Evolutionary conservation across 2,329 filamentous ascomycete species (phyloP), one percentile per base, ranked within the genome.

Genomic region (Leptographium lundbergii): DNA sequence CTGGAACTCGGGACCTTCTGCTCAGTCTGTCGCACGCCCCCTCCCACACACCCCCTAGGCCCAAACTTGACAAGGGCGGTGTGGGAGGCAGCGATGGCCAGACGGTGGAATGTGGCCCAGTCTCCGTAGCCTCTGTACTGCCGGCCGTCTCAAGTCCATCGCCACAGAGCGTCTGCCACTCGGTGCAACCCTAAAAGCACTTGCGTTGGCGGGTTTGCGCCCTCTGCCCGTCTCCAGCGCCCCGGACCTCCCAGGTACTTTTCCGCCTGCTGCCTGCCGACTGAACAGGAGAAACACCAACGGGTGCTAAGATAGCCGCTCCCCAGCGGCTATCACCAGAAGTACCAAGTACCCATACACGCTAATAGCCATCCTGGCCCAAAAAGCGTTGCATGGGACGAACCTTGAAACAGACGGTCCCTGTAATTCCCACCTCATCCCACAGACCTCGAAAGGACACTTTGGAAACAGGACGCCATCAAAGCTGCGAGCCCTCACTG

Each of bases 21-120:
- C 17, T n/a, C 39, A 19, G 13, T 19, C 17, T 14, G n/a, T n/a
- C n/a, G 17, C 42, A 27, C 32, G n/a, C 39, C 42, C 25, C 51
- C 25, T 45, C 54, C n/a, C 32, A 52, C 45, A 5, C 25, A 45
- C 42, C 56, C 60, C 56, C 59, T 55, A 61, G 58, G 55, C 57
- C 62, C 56, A 62, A 61, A 61, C 48, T 51, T 22, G 61, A 60
- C 61, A 58, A 61, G 59, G 61, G 62, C 60, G 58, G 61, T 60
- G 59, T 61, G 59, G 58, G 45, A 52, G 50, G 27, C 39, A 29
- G 19, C 27, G 42, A 57, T 50, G n/a, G 53, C 53, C n/a, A 54
- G 32, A 54, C 29, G 51, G 39, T 19, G 39, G 25, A 36, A 11
- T 47, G 54, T 32, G 54, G 24, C 47, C 34, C 48, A 53, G 56